Evolutionary conservation across 257 asterid species (phyloP).

Genomic region (Gynochthodes officinalis): DNA sequence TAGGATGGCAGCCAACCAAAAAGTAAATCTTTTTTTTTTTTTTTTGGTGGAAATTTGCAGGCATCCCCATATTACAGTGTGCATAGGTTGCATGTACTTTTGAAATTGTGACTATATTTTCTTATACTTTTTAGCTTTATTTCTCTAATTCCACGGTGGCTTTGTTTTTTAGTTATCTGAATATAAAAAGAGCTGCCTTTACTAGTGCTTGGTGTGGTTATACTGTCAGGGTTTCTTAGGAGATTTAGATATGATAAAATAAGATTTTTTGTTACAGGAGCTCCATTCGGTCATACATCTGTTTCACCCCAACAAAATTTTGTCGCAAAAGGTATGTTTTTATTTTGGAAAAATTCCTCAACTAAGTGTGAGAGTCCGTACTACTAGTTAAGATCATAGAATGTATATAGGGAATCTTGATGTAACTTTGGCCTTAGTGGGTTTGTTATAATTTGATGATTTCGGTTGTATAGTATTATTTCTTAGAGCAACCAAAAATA

Average conservation of each 20-base stretch:
- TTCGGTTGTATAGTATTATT: neutral
- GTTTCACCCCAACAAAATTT: constrained; percentile 80
- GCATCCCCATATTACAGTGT: neutral
- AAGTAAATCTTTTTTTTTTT: neutral
- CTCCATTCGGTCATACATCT: constrained; percentile 78
- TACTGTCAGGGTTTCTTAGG: constrained; percentile 6
- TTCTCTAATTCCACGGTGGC: constrained; percentile 1
- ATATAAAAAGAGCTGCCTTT: constrained; percentile 1
- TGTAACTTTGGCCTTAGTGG: neutral
- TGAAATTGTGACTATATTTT: neutral
- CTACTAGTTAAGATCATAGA: neutral
- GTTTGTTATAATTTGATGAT: neutral
- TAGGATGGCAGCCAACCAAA: neutral
- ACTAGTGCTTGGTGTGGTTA: constrained; percentile 4
- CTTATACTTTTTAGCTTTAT: constrained; percentile 5
- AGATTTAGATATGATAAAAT: constrained; percentile 35
- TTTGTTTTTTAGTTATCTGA: constrained; percentile 17
- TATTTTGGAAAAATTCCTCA: constrained; percentile 2
- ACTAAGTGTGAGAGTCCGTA: constrained; percentile 1
- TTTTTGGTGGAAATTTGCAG: neutral
- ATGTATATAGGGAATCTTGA: neutral
- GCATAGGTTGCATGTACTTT: neutral
- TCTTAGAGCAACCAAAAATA: neutral
- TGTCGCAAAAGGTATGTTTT: constrained; percentile 82
- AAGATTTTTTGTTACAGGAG: constrained; percentile 71